Conservation (phyloP, 345 rosid species). For the Salix exigua region DNA sequence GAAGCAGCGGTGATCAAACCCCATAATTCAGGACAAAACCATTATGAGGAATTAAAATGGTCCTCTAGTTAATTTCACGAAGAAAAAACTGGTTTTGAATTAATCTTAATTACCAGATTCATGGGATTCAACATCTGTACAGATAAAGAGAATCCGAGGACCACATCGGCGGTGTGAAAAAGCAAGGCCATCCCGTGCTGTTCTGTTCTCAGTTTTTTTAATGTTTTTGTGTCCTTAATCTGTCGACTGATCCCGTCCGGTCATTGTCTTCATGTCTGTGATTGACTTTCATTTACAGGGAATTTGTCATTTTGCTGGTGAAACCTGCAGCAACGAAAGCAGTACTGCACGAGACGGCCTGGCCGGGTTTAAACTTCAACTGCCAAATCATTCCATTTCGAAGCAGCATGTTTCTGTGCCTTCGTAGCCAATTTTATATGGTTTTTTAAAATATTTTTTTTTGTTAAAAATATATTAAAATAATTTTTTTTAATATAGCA, state of each 20-base stretch:
- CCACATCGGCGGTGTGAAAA: no score
- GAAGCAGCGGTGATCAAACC: background rate
- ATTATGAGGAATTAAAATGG: background rate
- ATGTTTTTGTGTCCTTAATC: background rate
- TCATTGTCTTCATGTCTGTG: no score
- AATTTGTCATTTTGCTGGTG: no score
- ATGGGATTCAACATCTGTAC: background rate
- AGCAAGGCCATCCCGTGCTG: no score
- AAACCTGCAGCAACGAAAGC: background rate
- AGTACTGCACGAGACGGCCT: background rate
- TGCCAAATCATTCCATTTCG: background rate
- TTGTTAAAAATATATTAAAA: no score
- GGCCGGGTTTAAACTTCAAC: background rate
- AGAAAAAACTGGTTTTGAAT: background rate
- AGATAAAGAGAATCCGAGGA: no score
- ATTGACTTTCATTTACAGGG: no score
- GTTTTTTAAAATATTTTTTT: no score
- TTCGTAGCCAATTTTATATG: no score
- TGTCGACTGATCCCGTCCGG: background rate
- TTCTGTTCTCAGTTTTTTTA: no score
- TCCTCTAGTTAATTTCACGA: background rate
- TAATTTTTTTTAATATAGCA: no score
- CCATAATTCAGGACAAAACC: background rate
- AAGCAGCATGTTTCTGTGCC: background rate
- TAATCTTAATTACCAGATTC: background rate